Percentiles rank a stretch among this genome's conserved stretches.
Evolutionary conservation across 441 rosid species (phyloP).

Genomic region (Metrosideros polymorpha): DNA sequence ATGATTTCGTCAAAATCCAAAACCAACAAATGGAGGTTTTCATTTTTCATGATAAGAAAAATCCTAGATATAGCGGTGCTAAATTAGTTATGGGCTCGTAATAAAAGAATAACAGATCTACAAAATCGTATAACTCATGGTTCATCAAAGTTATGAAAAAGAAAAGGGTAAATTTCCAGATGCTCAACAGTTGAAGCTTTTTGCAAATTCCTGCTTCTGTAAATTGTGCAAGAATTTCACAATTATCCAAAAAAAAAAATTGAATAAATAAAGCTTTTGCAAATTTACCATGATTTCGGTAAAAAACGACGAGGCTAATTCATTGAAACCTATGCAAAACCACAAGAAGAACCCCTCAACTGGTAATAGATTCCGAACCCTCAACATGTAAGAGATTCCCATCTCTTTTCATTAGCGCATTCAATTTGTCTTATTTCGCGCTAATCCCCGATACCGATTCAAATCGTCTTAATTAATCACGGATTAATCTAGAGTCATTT

Average conservation of each 20-base stretch:
- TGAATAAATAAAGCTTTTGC: neutral
- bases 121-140: neutral
- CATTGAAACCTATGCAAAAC: neutral
- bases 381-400: neutral
- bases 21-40: neutral
- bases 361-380: neutral
- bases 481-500: neutral
- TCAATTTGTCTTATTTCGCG: neutral
- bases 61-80: neutral
- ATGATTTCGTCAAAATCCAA: neutral
- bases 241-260: neutral
- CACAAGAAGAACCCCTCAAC: neutral
- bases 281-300: neutral
- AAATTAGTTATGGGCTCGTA: neutral
- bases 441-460: neutral
- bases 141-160: neutral
- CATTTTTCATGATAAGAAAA: neutral
- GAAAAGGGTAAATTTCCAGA: neutral
- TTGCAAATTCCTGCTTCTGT: neutral
- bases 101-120: neutral
- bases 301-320: neutral
- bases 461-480: neutral
- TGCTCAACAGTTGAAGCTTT: neutral
- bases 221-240: neutral
- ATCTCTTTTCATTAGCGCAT: too few species aligned